Percentiles rank a stretch among this genome's conserved stretches.
Conservation (phyloP, 2,329 filamentous ascomycete species). For the Samsoniella hepiali region DNA sequence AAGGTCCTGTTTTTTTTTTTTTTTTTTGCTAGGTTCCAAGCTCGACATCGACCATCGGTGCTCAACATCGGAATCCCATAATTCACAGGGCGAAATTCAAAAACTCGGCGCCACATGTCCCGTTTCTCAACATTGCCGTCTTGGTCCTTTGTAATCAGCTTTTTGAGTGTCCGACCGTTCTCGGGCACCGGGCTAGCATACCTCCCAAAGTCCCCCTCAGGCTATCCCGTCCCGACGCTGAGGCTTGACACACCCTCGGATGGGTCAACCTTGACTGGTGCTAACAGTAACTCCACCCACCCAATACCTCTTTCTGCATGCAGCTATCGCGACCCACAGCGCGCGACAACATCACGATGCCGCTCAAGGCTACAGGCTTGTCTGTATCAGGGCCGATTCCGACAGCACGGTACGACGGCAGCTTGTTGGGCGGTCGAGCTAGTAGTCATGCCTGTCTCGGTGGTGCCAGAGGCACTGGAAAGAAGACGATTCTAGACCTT, state of each 20-base stretch:
- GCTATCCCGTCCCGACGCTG: not conserved
- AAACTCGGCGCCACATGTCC: slow-evolving; percentile 1
- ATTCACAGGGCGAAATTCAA: not conserved
- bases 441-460: not conserved
- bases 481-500: not conserved
- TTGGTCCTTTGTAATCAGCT: not conserved
- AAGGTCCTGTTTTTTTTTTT: not conserved
- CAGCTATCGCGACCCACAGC: slow-evolving; percentile 13
- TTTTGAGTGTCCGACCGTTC: not conserved
- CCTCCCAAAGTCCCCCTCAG: too few species aligned
- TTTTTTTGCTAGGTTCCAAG: not conserved
- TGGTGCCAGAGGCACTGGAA: not conserved
- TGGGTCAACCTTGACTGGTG: not conserved
- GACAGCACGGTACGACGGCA: not conserved
- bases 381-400: not conserved
- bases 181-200: not conserved
- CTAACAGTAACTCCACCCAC: not conserved
- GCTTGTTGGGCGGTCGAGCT: not conserved
- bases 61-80: slow-evolving; percentile 10
- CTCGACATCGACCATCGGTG: not conserved
- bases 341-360: not conserved
- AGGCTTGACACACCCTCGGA: not conserved
- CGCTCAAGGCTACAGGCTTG: not conserved
- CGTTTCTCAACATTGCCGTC: not conserved
- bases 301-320: not conserved